These are phyloP conservation scores for Alternaria burnsii DNA, from an alignment of 2,329 filamentous ascomycete genomes.

Conservation along the genomic window DNA sequence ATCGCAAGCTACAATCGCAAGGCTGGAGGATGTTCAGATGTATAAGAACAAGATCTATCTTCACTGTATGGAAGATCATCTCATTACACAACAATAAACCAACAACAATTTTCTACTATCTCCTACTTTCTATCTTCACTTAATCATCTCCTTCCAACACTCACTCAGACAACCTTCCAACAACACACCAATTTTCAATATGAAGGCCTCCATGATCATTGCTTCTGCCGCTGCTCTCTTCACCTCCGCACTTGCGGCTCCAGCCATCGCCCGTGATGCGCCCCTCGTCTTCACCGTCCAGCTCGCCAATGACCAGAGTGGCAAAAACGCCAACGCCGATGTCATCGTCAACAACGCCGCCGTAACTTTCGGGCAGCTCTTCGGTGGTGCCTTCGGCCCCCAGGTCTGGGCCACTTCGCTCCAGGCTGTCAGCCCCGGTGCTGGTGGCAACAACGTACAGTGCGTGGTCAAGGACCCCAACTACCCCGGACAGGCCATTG, in stretches of 20 bases:
- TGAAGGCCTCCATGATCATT: constrained; percentile 14
- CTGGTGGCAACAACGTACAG: constrained; percentile 4
- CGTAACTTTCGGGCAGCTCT: constrained; percentile 10
- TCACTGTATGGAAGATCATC: not conserved
- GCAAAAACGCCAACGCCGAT: constrained; percentile 10
- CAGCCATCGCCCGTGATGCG: not conserved
- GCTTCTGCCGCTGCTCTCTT: constrained; percentile 3
- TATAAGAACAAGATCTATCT: constrained; percentile 7
- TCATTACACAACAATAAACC: constrained; percentile 10
- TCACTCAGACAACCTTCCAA: not conserved
- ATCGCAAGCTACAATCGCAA: not conserved
- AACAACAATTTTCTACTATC: constrained; percentile 8
- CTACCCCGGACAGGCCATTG: not conserved
- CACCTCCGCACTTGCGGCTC: constrained; percentile 11
- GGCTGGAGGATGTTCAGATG: not conserved
- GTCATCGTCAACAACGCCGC: constrained; percentile 5
- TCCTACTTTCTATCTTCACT: not conserved
- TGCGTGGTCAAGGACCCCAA: constrained; percentile 8
- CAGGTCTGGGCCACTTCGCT: constrained; percentile 10
- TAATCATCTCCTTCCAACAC: not conserved
- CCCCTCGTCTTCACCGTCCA: constrained; percentile 7
- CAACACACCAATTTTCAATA: constrained; percentile 6
- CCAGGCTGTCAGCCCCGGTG: constrained; percentile 14
- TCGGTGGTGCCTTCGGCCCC: constrained; percentile 3
- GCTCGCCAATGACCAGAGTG: constrained; percentile 9